Conservation (phyloP, 2,329 filamentous ascomycete species). For the Sordariomycetes sp. region DNA sequence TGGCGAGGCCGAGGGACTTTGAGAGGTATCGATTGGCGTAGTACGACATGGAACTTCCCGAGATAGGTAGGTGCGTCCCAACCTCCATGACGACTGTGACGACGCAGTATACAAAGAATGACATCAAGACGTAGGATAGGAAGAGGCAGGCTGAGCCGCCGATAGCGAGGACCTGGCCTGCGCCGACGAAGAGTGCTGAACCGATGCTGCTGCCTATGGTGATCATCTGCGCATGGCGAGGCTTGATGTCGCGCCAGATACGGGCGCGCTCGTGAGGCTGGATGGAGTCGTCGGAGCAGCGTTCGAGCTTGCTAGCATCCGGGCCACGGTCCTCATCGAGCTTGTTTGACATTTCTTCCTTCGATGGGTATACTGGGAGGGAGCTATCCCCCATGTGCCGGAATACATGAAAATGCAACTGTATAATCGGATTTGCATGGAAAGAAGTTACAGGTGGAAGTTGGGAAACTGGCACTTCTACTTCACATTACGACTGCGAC, state of each 20-base stretch:
- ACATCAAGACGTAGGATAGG: slow-evolving; percentile 32
- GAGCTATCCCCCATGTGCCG: too few species aligned
- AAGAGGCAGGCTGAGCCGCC: slow-evolving; percentile 24
- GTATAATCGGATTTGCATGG: too few species aligned
- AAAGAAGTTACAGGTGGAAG: too few species aligned
- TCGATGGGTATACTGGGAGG: not conserved
- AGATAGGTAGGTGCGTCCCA: slow-evolving; percentile 11
- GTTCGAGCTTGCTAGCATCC: not conserved
- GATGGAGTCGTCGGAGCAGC: not conserved
- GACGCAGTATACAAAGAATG: slow-evolving; percentile 39
- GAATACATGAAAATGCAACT: too few species aligned
- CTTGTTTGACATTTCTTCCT: not conserved
- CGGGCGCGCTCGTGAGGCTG: not conserved
- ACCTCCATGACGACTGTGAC: slow-evolving; percentile 27
- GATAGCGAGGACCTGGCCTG: slow-evolving; percentile 9
- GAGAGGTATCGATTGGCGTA: slow-evolving; percentile 11
- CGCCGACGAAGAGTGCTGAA: slow-evolving; percentile 9
- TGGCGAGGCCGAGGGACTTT: slow-evolving; percentile 19
- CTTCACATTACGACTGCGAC: too few species aligned
- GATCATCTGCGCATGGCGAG: slow-evolving; percentile 22
- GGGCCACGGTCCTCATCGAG: not conserved
- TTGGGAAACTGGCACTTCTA: too few species aligned
- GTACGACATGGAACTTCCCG: slow-evolving; percentile 9
- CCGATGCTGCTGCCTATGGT: slow-evolving; percentile 5
- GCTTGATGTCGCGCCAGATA: slow-evolving; percentile 18